Base-by-base conservation (phyloP, 192 early-diverging fungal species). In the Coemansia sp. region DNA sequence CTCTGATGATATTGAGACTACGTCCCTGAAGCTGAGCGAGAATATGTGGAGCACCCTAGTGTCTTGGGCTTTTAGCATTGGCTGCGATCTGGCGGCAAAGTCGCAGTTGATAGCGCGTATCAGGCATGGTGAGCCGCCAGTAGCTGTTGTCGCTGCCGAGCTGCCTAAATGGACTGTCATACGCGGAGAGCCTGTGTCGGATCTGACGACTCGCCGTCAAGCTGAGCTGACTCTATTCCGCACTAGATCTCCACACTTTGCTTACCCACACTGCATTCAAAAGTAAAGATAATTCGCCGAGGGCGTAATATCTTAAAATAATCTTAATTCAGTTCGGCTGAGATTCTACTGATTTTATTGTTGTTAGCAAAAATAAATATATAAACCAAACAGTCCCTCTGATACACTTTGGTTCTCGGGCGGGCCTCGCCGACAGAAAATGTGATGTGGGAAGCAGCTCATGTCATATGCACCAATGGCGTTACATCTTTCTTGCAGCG, bases 11-110 rank as follows among this genome's bases (percentile, higher is more conserved):
- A 17, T 62, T 0, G 8, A 1, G 23, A 10, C 21, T 4, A 19
- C 12, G 15, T 9, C 48, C 9, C 21, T 57, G 27, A 15, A 17
- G 15, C 29, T 73, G 42, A 68, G 59, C 21, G 70, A 58, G 0
- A 78, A 74, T 51, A 78, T 80, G 74, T 78, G 75, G 71, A 70
- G 70, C 27, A 68, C 82, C 3, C 32, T 84, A 62, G 62, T 59
- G 0, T 79, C 77, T n/a, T 84, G 75, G 70, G 36, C 70, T 0
- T 69, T 73, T 37, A 68, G 66, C 45, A 46, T 76, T 27, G 77
- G 74, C 9, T 84, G 81, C 41, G 31, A 37, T 12, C 32, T 41
- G 31, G 71, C 62, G 0, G 31, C 8, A 9, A 42, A 25, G 17
- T 84, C 81, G n/a, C 32, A 39, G 62, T 62, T 84, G 11, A 31